Conservation (phyloP, 768 basidiomycete species). For the Psilocybe subaeruginosa region DNA sequence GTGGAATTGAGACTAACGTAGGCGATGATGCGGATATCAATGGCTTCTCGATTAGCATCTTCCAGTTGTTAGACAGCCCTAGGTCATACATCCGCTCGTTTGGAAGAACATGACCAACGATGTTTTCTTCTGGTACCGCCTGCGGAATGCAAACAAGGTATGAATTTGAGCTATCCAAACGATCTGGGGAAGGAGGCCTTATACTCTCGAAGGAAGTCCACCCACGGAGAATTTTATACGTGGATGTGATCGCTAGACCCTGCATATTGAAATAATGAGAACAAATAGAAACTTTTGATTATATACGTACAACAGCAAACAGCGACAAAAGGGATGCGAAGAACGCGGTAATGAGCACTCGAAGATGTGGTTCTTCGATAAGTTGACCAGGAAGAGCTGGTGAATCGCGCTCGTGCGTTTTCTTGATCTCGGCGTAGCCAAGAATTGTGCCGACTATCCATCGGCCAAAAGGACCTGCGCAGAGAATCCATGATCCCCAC, state of each 20-base stretch:
- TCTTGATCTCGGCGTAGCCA: slow-evolving; percentile 34
- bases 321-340: slow-evolving; percentile 32
- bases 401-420: slow-evolving; percentile 12
- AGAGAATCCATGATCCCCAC: slow-evolving; percentile 46
- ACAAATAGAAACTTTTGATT: background rate
- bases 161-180: background rate
- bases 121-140: background rate
- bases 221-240: slow-evolving; percentile 32
- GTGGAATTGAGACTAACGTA: background rate
- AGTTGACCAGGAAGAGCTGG: slow-evolving; percentile 25
- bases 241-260: slow-evolving; percentile 32
- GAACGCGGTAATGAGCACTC: slow-evolving; percentile 28
- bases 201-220: slow-evolving; percentile 37
- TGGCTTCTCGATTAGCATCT: slow-evolving; percentile 21
- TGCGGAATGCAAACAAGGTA: slow-evolving; percentile 30
- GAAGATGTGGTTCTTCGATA: slow-evolving; percentile 40
- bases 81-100: slow-evolving; percentile 42
- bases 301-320: slow-evolving; percentile 38
- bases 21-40: slow-evolving; percentile 17
- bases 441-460: slow-evolving; percentile 40
- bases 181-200: slow-evolving; percentile 3
- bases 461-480: slow-evolving; percentile 45
- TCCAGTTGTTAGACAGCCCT: slow-evolving; percentile 33
- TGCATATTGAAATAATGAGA: slow-evolving; percentile 12
- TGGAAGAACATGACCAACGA: slow-evolving; percentile 22